Percentiles rank a stretch among this genome's conserved stretches.
Evolutionary conservation across 345 rosid genomes (phyloP).

Genomic region (Gossypium herbaceum): DNA sequence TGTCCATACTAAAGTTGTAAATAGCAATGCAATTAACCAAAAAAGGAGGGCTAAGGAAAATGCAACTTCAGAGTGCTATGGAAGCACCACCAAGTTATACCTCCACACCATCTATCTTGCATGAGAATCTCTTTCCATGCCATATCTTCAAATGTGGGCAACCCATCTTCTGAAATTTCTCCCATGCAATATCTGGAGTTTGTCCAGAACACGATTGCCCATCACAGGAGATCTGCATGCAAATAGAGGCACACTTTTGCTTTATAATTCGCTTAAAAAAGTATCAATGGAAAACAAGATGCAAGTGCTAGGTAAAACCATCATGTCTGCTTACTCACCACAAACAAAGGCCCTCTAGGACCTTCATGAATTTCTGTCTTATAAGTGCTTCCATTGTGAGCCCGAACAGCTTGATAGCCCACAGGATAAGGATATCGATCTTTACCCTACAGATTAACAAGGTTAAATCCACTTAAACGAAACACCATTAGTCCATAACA

Average conservation of each 20-base stretch:
- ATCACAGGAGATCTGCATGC: slow-evolving; percentile 58
- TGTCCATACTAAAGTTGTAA: neutral
- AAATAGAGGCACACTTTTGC: neutral
- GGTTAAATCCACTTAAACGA: slow-evolving; percentile 2
- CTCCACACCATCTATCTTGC: slow-evolving; percentile 75
- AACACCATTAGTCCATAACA: neutral
- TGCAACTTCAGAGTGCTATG: neutral
- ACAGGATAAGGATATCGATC: slow-evolving; percentile 92
- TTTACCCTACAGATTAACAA: slow-evolving; percentile 53
- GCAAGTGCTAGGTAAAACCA: slow-evolving; percentile 12
- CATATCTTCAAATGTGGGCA: slow-evolving; percentile 46
- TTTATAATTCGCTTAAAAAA: neutral
- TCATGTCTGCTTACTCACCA: slow-evolving; percentile 42
- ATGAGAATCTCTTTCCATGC: slow-evolving; percentile 76
- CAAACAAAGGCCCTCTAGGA: slow-evolving; percentile 73
- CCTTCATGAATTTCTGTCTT: slow-evolving; percentile 75
- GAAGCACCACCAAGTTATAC: slow-evolving; percentile 34
- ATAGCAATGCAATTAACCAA: neutral
- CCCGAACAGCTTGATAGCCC: slow-evolving; percentile 71
- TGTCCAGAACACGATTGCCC: slow-evolving; percentile 64
- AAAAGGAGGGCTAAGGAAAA: neutral
- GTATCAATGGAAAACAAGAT: neutral
- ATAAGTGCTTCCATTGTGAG: slow-evolving; percentile 48
- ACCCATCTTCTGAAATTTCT: slow-evolving; percentile 67
- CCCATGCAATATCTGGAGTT: slow-evolving; percentile 85